Conservation (phyloP, 495 filamentous ascomycete genomes). For the Margaritispora aquatica region DNA sequence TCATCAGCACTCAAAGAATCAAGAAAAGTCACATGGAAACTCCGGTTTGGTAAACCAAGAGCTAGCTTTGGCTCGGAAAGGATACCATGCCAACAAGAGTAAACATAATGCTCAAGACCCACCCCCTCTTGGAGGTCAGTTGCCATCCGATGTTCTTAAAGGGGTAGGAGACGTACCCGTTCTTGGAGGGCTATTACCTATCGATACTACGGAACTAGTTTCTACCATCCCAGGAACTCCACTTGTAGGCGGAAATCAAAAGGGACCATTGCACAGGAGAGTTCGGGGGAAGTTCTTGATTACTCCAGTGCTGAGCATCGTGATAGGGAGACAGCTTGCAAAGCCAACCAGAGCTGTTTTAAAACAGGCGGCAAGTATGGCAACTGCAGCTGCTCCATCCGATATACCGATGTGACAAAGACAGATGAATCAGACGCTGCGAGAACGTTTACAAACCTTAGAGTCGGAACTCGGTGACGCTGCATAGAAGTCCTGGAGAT, state of each 20-base stretch:
- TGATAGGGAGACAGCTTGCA: conserved; percentile 21
- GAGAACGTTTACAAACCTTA: conserved; percentile 5
- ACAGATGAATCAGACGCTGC: conserved; percentile 12
- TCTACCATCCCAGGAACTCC: background rate
- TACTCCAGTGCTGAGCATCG: conserved; percentile 11
- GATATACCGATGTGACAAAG: conserved; percentile 8
- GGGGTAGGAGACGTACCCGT: background rate
- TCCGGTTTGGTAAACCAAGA: background rate
- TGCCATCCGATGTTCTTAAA: too few relatives aligned
- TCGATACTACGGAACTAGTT: background rate
- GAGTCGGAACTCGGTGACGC: conserved; percentile 12
- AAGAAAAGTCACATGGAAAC: background rate
- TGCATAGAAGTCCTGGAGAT: background rate
- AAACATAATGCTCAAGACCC: background rate
- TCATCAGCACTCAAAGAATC: background rate
- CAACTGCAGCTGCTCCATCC: background rate
- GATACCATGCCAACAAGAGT: background rate
- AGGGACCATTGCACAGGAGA: conserved; percentile 6
- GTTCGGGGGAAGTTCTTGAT: conserved; percentile 5
- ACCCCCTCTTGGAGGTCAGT: background rate
- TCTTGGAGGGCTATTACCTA: background rate
- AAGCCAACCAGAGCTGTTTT: conserved; percentile 12
- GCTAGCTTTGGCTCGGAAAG: background rate
- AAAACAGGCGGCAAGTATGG: background rate
- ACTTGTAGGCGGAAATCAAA: background rate